Conservation (phyloP, 768 basidiomycete species). For the Suillus weaverae region DNA sequence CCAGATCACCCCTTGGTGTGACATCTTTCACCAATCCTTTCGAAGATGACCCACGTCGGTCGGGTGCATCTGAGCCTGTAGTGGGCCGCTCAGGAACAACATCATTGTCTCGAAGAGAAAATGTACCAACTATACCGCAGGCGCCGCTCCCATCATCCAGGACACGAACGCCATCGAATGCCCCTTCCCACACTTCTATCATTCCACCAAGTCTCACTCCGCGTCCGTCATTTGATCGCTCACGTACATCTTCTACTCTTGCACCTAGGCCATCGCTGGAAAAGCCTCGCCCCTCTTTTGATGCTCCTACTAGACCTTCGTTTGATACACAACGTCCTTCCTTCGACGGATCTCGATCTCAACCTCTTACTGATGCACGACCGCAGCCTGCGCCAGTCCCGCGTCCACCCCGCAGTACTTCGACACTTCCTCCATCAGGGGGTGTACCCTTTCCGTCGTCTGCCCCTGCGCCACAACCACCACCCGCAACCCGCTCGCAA, state of each 20-base stretch:
- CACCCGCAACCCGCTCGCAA: slow-evolving; percentile 16
- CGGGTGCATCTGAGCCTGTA: not conserved
- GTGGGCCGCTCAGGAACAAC: slow-evolving; percentile 16
- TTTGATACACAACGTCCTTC: slow-evolving; percentile 13
- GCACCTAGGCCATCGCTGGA: slow-evolving; percentile 18
- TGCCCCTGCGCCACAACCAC: slow-evolving; percentile 4
- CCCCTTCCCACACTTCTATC: slow-evolving; percentile 3
- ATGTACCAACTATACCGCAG: not conserved
- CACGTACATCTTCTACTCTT: slow-evolving; percentile 17
- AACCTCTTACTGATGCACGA: slow-evolving; percentile 1
- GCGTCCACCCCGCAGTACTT: slow-evolving; percentile 13
- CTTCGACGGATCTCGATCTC: slow-evolving; percentile 12
- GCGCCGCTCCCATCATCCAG: slow-evolving; percentile 13
- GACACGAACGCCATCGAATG: slow-evolving; percentile 2
- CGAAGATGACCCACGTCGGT: slow-evolving; percentile 12
- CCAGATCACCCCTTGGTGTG: slow-evolving; percentile 13
- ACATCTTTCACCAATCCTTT: slow-evolving; percentile 14
- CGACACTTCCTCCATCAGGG: slow-evolving; percentile 13
- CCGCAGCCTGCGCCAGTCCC: slow-evolving; percentile 2
- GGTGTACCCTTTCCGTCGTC: slow-evolving; percentile 20
- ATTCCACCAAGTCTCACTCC: slow-evolving; percentile 15
- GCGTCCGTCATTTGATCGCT: slow-evolving; percentile 19
- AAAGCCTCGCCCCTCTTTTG: slow-evolving; percentile 10
- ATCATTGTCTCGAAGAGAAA: slow-evolving; percentile 19
- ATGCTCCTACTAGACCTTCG: not conserved